phyloP scores from a whole-genome alignment of 2,329 filamentous ascomycete species.

The Fusarium staphyleae region DNA sequence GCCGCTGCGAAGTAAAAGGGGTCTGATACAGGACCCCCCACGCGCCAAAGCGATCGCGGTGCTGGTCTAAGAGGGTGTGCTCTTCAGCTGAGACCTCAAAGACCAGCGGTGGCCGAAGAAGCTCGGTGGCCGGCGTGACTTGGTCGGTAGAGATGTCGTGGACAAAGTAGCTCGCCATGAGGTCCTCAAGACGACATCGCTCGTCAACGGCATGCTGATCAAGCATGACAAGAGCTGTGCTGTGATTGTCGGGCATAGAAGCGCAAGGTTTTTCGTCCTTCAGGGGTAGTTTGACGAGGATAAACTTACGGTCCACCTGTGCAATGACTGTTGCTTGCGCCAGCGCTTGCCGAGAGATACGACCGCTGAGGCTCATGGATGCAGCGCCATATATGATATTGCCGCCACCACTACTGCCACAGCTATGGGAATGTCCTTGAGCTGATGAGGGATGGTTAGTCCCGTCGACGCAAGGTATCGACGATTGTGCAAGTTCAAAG shows the following conservation, averaged over 20 bases:
- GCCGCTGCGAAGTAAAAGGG: constrained; percentile 36
- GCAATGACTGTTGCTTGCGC: constrained; percentile 69
- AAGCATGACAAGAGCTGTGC: constrained; percentile 73
- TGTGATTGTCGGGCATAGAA: background rate
- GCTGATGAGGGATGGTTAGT: background rate
- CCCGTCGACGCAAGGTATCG: constrained; percentile 52
- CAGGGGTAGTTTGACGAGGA: constrained; percentile 68
- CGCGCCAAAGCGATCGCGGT: constrained; percentile 63
- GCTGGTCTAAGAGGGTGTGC: constrained; percentile 60
- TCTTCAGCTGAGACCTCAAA: constrained; percentile 74
- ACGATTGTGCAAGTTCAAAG: constrained; percentile 62
- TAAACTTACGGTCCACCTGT: constrained; percentile 91
- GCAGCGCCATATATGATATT: constrained; percentile 42
- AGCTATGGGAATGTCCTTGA: background rate
- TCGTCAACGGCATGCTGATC: constrained; percentile 98
- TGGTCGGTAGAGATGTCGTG: background rate
- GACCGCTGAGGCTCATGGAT: constrained; percentile 46
- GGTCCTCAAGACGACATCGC: constrained; percentile 76
- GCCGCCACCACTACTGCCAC: constrained; percentile 11
- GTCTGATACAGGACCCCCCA: constrained; percentile 77
- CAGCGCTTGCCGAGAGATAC: constrained; percentile 70
- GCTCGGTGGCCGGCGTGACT: constrained; percentile 43
- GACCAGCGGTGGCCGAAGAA: constrained; percentile 60
- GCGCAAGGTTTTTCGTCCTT: constrained; percentile 4
- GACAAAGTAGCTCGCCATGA: constrained; percentile 65